Evolutionary conservation across 1,284 basidiomycete species (phyloP).

Genomic region (Ustilago tritici): DNA sequence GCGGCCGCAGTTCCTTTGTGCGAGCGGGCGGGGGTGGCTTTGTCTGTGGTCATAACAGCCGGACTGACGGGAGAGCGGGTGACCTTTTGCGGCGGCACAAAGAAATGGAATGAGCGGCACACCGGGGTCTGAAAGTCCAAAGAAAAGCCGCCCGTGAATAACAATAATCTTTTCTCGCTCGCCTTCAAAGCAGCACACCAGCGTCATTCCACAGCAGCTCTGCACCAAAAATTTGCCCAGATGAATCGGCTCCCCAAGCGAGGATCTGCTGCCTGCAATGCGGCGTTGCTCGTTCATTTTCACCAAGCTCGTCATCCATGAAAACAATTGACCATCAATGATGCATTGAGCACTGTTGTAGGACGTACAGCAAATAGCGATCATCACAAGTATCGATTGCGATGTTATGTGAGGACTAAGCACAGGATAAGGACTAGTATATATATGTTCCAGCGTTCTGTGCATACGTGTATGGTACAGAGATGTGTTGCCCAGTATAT

Average conservation of each 20-base stretch:
- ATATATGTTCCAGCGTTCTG: too few relatives aligned
- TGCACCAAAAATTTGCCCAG: not conserved
- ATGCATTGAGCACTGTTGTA: not conserved
- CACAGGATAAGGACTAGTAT: too few relatives aligned
- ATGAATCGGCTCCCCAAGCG: not conserved
- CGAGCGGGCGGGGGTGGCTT: not conserved
- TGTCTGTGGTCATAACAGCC: not conserved
- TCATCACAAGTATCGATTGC: too few relatives aligned
- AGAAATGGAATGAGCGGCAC: not conserved
- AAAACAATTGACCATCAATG: not conserved
- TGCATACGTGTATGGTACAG: too few relatives aligned
- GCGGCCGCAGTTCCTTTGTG: not conserved
- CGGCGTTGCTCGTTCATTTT: too few relatives aligned
- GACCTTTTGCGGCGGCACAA: slow-evolving; percentile 1
- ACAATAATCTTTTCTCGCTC: not conserved
- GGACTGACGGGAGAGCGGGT: not conserved
- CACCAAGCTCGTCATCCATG: slow-evolving; percentile 4
- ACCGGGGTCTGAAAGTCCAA: not conserved
- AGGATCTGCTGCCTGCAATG: not conserved
- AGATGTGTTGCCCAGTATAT: too few relatives aligned
- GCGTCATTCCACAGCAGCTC: not conserved
- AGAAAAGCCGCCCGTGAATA: not conserved
- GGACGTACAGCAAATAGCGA: too few relatives aligned
- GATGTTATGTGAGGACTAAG: too few relatives aligned
- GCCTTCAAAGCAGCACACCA: not conserved